Base-by-base conservation (phyloP, 2,329 filamentous ascomycete genomes). In the Dothistroma pini region DNA sequence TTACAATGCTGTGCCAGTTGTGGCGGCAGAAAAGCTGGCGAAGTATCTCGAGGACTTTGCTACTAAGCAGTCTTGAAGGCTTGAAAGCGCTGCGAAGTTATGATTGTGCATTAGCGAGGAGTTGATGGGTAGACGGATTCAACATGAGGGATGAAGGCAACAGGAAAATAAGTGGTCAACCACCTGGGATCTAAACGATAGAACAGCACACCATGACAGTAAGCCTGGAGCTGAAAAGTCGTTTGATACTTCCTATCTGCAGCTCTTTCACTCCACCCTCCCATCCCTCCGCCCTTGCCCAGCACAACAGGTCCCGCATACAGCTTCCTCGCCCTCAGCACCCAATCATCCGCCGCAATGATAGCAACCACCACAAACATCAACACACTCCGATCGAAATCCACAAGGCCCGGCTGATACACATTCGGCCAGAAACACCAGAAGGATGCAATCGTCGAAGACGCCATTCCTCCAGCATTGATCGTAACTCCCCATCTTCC, bases 1-100 rank as follows among this genome's bases (percentile, higher is more conserved):
- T 74, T 97, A 97, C 79, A 97, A 96, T 77, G 89, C 90, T 1
- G 87, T 97, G 48, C 76, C 89, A 0, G 72, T 88, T 0, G 83
- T 85, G 47, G 87, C 85, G 0, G 87, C 86, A 0, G 80, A 89
- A 76, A 88, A 88, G 75, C 79, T 93, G 51, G 86, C 84, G 52
- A 75, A 77, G 31, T 91, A 89, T 64, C 81, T 92, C 56, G 77
- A 83, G 57, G 83, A 85, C 22, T 88, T 82, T 75, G 84, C 83
- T 1, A 84, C 83, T 1, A 60, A 66, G 44, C 56, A 41, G 34
- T 19, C 32, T 22, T 58, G 34, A 57, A n/a, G 32, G n/a, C 29
- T 57, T 19, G n/a, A 7, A 6, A 21, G 25, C 25, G 12, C 32
- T 25, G 19, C 6, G 35, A 57, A 49, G 47, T 34, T 19, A 31